Base-by-base conservation (phyloP, 139 green algal species). In the Pseudopediastrum boryanum region DNA sequence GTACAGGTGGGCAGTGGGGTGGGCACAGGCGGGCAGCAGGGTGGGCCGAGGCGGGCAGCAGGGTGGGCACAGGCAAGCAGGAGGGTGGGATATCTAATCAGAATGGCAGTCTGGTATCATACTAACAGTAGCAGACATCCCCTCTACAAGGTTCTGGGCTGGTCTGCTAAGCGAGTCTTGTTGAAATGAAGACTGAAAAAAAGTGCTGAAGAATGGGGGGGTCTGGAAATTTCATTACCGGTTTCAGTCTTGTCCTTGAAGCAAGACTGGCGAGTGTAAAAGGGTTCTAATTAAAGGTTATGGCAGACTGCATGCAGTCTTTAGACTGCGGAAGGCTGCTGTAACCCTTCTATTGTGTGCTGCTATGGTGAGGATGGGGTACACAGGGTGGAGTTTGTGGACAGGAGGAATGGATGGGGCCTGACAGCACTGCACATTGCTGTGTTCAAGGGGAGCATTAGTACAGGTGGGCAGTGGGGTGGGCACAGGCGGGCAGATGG, bases 351-450 rank as follows among this genome's bases (percentile, higher is more conserved):
- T n/a, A n/a, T n/a, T n/a, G n/a, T n/a, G n/a, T n/a, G n/a, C 19
- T 88, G 83, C 71, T 63, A 46, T 27, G 75, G 85, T 16, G 75
- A 78, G 4, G 86, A 86, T 16, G 81, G 62, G 33, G 43, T 12
- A 21, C 56, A 42, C 0, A 58, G 39, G 23, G 71, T 87, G 44
- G 77, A 82, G 33, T 88, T 87, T 71, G 81, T 90, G 36, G 83
- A 90, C 76, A 51, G 83, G 8, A 83, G 86, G 69, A 90, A 90
- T 59, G 83, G 83, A 44, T 88, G 83, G 83, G 86, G 86, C 21
- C 78, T 88, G 13, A 86, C 78, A 29, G 81, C 86, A 1, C 78
- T 90, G 33, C 86, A 90, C 71, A 82, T 88, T 27, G 86, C 86
- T 4, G 81, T 83, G 1, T 84, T 86, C 78, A 85, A 87, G 65